A percentile compares a stretch with the other conserved stretches of the same genome.
These are phyloP conservation scores for Cladosporium sp. DNA, from an alignment of 2,329 filamentous ascomycete genomes.

Conservation along the genomic window DNA sequence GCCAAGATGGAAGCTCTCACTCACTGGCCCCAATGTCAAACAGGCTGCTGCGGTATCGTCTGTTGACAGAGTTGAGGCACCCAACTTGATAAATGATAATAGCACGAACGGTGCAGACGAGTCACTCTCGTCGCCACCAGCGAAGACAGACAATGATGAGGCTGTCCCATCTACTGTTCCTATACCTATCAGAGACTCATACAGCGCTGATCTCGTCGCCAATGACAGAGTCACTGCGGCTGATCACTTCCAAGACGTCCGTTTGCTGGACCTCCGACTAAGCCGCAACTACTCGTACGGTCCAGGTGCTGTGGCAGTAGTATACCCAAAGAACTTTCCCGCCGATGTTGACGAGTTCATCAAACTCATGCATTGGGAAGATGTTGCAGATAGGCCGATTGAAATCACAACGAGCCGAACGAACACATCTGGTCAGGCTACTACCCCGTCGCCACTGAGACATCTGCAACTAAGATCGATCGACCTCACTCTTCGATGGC, in stretches of 20 bases:
- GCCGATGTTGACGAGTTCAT: conserved; percentile 78
- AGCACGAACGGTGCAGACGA: not conserved
- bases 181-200: conserved; percentile 59
- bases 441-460: conserved; percentile 42
- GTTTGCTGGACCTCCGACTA: conserved; percentile 66
- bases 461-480: conserved; percentile 41
- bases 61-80: not conserved
- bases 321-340: conserved; percentile 86
- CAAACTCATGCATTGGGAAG: conserved; percentile 73
- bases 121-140: not conserved
- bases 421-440: conserved; percentile 25
- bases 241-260: conserved; percentile 91
- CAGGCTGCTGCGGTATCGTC: not conserved
- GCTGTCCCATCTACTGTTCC: conserved; percentile 42
- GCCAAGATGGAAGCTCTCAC: conserved; percentile 65
- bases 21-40: not conserved
- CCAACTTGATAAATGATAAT: not conserved
- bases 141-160: not conserved
- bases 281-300: conserved; percentile 49
- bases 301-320: conserved; percentile 77
- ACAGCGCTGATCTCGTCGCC: conserved; percentile 58
- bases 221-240: conserved; percentile 74
- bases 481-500: conserved; percentile 65
- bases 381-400: conserved; percentile 70
- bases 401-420: conserved; percentile 46